A percentile compares a stretch with the other conserved stretches of the same genome.
Evolutionary conservation across 2,329 filamentous ascomycete genomes (phyloP).

Genomic region (Penicillium verrucosum): DNA sequence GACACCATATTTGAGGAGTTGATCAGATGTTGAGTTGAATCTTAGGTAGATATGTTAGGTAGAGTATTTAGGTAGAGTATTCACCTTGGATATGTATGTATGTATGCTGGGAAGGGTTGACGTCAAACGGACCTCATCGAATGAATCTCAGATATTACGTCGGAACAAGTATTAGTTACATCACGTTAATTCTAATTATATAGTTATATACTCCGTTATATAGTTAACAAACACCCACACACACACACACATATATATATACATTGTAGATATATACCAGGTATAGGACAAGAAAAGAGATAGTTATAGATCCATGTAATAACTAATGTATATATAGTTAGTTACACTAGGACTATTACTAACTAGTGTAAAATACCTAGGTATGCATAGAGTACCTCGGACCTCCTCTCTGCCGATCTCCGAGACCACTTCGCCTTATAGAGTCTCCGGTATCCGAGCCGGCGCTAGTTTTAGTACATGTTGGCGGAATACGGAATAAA

Average conservation of each 20-base stretch:
- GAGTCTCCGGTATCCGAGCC: not conserved
- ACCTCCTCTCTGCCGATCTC: not conserved
- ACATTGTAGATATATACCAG: too few species aligned
- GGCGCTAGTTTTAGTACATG: not conserved
- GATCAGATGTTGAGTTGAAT: too few species aligned
- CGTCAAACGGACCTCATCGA: slow-evolving; percentile 22
- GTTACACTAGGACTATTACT: too few species aligned
- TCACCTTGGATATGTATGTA: not conserved
- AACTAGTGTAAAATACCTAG: too few species aligned
- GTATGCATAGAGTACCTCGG: not conserved
- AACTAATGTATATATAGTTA: too few species aligned
- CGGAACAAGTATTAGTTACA: not conserved
- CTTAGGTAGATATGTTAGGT: too few species aligned
- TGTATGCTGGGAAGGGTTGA: slow-evolving; percentile 10
- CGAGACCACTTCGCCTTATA: not conserved
- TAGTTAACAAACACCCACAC: too few species aligned
- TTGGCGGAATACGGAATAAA: too few species aligned
- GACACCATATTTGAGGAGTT: slow-evolving; percentile 9
- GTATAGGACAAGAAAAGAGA: too few species aligned
- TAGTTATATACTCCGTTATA: too few species aligned
- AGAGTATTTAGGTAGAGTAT: not conserved
- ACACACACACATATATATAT: too few species aligned
- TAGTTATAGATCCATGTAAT: too few species aligned
- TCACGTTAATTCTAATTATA: not conserved
- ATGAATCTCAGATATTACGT: not conserved